A percentile compares a stretch with the other conserved stretches of the same genome.
Conservation (phyloP, 768 basidiomycete species). For the Gyrodon lividus region DNA sequence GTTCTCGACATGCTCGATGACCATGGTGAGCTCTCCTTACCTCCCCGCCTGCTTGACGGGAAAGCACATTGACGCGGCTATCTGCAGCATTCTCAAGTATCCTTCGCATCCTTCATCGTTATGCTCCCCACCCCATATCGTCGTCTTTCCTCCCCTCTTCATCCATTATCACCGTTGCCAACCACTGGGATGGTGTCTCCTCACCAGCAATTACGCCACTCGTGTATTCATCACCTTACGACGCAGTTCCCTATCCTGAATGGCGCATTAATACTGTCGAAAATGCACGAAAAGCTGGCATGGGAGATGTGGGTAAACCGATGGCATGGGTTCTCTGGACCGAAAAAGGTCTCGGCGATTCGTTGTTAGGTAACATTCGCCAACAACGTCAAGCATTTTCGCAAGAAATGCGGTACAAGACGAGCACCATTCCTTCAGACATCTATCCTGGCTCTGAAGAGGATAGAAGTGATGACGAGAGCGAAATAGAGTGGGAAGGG, state of each 20-base stretch:
- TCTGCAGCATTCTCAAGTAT: constrained; percentile 46
- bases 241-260: constrained; percentile 59
- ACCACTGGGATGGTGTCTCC: constrained; percentile 16
- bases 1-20: constrained; percentile 53
- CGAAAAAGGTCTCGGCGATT: constrained; percentile 22
- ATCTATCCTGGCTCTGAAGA: constrained; percentile 28
- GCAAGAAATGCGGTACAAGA: constrained; percentile 24
- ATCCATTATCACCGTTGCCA: constrained; percentile 61
- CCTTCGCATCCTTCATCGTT: constrained; percentile 53
- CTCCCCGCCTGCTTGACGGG: background rate
- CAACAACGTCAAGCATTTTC: constrained; percentile 24
- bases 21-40: constrained; percentile 29
- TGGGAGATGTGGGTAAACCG: constrained; percentile 56
- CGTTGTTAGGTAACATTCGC: constrained; percentile 20
- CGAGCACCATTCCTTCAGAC: background rate
- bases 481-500: constrained; percentile 65
- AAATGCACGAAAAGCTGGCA: constrained; percentile 54
- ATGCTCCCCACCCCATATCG: constrained; percentile 31
- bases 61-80: background rate
- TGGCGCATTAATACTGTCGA: constrained; percentile 55
- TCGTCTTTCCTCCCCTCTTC: constrained; percentile 44
- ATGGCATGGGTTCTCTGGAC: constrained; percentile 47
- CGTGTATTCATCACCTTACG: constrained; percentile 30
- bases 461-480: constrained; percentile 42
- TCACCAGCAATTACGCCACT: constrained; percentile 22